Evolutionary conservation across 83 land plant species (phyloP), one percentile per base, ranked within the genome.

Genomic region (Picea mariana): DNA sequence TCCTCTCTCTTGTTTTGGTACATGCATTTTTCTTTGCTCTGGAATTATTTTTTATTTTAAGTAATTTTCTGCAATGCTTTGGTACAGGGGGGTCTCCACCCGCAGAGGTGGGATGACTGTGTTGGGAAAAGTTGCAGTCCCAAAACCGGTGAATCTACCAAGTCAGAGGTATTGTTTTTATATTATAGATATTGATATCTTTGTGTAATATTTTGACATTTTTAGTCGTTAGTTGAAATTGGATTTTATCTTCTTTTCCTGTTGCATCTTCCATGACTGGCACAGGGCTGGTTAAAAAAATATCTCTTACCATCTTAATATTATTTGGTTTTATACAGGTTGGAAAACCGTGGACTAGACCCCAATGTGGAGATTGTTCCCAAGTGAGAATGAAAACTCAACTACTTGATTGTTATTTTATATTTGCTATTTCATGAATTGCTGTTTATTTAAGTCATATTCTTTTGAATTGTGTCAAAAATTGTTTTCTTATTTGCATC

Each of bases 311-410:
- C 6, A 9, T 21, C 27, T 75, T 47, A 11, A 24, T 75, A 47
- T 17, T 47, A 21, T 47, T 20, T 75, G 27, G 23, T 62, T 77
- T 20, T 82, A 82, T 86, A 24, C 80, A 91, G 94, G 90, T 88
- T 85, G 82, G 94, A 92, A 77, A 92, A 90, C 75, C 88, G 88
- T 85, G 94, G 94, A 13, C 63, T 90, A 82, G 94, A 92, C 76
- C 94, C 94, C 1, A 92, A 86, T 84, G 92, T 92, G 55, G 94
- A 92, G 85, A 92, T 92, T 82, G 94, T 92, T 80, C 94, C 92
- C 83, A 92, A 92, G 94, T 92, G 64, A 88, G 94, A 86, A 75
- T 47, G 59, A 75, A 12, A 75, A 47, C 59, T 21, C 24, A 9
- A 12, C 26, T 42, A 75, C 23, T 27, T 75, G 47, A 44, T 18